Conservation (phyloP, 2,329 filamentous ascomycete species). For the Metarhizium album region DNA sequence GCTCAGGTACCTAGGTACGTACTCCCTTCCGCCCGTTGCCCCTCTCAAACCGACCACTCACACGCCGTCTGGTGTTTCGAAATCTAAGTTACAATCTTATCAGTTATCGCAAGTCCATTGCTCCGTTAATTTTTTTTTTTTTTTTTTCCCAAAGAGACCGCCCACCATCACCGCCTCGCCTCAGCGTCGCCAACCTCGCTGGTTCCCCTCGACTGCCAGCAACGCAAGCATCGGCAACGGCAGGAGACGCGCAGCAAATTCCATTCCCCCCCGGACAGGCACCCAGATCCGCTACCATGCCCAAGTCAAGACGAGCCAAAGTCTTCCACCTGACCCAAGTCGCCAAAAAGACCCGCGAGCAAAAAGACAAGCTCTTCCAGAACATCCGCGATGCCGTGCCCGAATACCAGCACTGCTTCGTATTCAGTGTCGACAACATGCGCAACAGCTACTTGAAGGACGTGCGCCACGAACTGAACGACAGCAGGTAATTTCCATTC, state of each 20-base stretch:
- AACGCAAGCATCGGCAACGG: neutral
- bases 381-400: constrained; percentile 79
- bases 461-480: constrained; percentile 71
- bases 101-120: constrained; percentile 1
- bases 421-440: constrained; percentile 94
- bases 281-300: constrained; percentile 51
- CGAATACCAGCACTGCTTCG: constrained; percentile 82
- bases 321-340: constrained; percentile 86
- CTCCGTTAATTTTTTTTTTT: no score
- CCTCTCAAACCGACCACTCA: neutral
- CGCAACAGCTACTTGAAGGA: constrained; percentile 93
- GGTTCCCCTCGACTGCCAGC: neutral
- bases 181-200: neutral
- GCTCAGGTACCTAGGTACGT: neutral
- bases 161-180: neutral
- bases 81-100: constrained; percentile 8
- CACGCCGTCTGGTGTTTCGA: neutral
- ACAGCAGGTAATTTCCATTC: constrained; percentile 40
- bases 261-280: neutral
- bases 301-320: constrained; percentile 88
- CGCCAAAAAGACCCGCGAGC: constrained; percentile 84
- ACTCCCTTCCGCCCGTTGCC: neutral
- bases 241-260: no score
- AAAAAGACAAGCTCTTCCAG: constrained; percentile 79
- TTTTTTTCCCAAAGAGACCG: constrained; percentile 1